phyloP scores from a whole-genome alignment of 495 filamentous ascomycete species.

The Podospora tetraspora region DNA sequence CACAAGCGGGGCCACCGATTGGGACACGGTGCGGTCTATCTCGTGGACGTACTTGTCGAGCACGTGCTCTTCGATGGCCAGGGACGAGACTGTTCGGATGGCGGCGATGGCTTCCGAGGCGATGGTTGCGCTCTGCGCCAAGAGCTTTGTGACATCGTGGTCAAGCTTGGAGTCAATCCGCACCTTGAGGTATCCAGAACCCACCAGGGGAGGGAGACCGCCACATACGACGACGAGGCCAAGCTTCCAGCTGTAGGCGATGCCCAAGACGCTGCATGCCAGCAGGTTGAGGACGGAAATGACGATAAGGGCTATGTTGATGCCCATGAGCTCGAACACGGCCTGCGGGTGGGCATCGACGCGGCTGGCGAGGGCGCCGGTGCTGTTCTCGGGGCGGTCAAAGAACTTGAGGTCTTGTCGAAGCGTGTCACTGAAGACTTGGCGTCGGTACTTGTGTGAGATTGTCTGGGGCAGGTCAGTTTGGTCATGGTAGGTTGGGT shows the following conservation, averaged over 20 bases:
- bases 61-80: slow-evolving; percentile 78
- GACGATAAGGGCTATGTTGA: slow-evolving; percentile 75
- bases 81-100: slow-evolving; percentile 87
- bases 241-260: slow-evolving; percentile 83
- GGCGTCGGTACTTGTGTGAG: slow-evolving; percentile 44
- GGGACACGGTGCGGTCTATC: slow-evolving; percentile 55
- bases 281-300: slow-evolving; percentile 69
- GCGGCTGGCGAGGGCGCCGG: slow-evolving; percentile 67
- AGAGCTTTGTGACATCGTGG: slow-evolving; percentile 24
- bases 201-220: slow-evolving; percentile 65
- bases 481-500: background rate
- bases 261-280: slow-evolving; percentile 58
- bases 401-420: slow-evolving; percentile 91
- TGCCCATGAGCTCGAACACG: slow-evolving; percentile 81
- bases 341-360: slow-evolving; percentile 52
- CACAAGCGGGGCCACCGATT: slow-evolving; percentile 59
- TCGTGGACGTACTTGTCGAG: slow-evolving; percentile 61
- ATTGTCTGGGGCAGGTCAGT: background rate
- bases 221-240: slow-evolving; percentile 73
- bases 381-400: slow-evolving; percentile 69
- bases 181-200: slow-evolving; percentile 81
- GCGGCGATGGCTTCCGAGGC: slow-evolving; percentile 88
- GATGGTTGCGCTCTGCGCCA: slow-evolving; percentile 62
- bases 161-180: slow-evolving; percentile 76
- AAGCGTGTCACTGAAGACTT: slow-evolving; percentile 74